Base-by-base conservation (phyloP, 805 yeast genomes). In the Candida sanyiensis region DNA sequence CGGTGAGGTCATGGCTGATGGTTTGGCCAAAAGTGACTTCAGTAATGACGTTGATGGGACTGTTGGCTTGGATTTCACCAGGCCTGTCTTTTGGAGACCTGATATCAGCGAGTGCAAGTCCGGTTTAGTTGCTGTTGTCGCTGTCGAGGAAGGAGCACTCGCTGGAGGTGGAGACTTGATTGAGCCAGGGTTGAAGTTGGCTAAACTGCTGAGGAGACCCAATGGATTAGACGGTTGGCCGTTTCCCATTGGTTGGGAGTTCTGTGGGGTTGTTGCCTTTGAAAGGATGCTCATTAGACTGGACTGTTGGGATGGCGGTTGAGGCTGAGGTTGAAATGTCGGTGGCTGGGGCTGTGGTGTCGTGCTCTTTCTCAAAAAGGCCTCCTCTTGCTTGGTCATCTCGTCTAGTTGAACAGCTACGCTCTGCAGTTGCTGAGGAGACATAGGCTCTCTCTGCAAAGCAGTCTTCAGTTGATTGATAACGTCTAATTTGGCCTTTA, bases 361-460 rank as follows among this genome's bases (percentile, higher is more conserved):
- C 47, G 30, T 45, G 48, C 33, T 54, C 15, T 53, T 56, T 32
- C 58, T 56, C 38, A 56, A 57, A 41, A 53, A 49, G 21, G 56
- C 59, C 37, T 67, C 69, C 10, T 70, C 64, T 37, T 62, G 40
- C 54, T 58, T 52, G 50, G 66, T 52, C 60, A 53, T 48, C 11
- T 49, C 54, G 15, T 51, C 61, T 22, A 66, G 48, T 44, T 64
- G 69, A 49, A 45, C 61, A 67, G 63, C 70, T 49, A 57, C 63
- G 27, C 49, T 59, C 23, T 45, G 49, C 27, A 66, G 49, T 2
- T 61, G 57, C 9, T 54, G 51, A 6, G 49, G 46, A 1, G 67
- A 49, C 42, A 63, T 35, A 26, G 55, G 51, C 33, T 63, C 63
- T 21, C 56, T 52, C 36, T 58, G 59, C 10, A 66, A 42, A 29